Evolutionary conservation across 2,329 filamentous ascomycete genomes (phyloP).

Genomic region (Xylariaceae sp.): DNA sequence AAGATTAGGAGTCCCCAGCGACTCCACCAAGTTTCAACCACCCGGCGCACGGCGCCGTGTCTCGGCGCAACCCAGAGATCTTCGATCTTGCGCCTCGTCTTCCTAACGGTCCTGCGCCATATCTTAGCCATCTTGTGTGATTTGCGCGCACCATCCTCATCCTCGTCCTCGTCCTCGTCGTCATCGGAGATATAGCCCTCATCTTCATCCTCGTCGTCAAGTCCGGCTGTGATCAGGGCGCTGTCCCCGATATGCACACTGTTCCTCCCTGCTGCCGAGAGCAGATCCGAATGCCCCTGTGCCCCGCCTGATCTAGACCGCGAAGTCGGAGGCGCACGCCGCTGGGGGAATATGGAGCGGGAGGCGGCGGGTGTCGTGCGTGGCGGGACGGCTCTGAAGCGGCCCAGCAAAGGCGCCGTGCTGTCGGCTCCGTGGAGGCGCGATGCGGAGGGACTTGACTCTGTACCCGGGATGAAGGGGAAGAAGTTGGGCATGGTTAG

Average conservation of each 20-base stretch:
- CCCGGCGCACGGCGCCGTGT: constrained; percentile 53
- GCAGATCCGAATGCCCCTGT: constrained; percentile 33
- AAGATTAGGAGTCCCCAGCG: constrained; percentile 59
- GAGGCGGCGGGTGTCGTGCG: constrained; percentile 17
- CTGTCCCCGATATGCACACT: constrained; percentile 57
- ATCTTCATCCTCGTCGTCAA: constrained; percentile 32
- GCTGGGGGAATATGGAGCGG: constrained; percentile 17
- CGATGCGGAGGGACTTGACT: constrained; percentile 42
- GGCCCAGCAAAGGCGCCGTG: constrained; percentile 58
- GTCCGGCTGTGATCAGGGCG: constrained; percentile 44
- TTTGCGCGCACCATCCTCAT: constrained; percentile 36
- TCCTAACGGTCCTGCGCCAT: constrained; percentile 36
- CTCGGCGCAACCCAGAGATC: constrained; percentile 60
- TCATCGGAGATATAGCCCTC: constrained; percentile 29
- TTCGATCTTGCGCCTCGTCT: constrained; percentile 36
- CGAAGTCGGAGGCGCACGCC: constrained; percentile 12
- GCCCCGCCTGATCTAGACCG: constrained; percentile 29
- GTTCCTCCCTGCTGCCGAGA: constrained; percentile 41
- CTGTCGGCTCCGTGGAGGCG: constrained; percentile 43
- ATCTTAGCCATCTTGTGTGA: constrained; percentile 23
- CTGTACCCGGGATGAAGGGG: constrained; percentile 61
- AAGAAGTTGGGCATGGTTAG: constrained; percentile 59
- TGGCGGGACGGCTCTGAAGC: constrained; percentile 55
- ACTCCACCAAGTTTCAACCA: constrained; percentile 60
- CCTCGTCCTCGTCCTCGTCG: constrained; percentile 26